Evolutionary conservation across 768 basidiomycete genomes (phyloP), one percentile per base, ranked within the genome.

Genomic region (Podaxis pistillaris): DNA sequence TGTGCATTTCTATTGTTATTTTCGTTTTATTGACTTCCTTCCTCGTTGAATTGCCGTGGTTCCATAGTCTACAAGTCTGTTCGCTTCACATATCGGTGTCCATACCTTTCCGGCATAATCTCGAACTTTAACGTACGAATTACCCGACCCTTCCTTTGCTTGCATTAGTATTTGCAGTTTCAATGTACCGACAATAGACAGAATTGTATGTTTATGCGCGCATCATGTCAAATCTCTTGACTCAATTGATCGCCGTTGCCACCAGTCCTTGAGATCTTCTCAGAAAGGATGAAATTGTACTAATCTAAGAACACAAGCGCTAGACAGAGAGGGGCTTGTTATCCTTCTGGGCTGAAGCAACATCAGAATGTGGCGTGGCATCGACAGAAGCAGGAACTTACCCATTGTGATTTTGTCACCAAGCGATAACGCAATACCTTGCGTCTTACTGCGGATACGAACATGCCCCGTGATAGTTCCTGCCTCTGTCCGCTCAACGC

Each of bases 361-460:
- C 19, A 36, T 62, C 44, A 12, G 47, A 51, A 37, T 15, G 15
- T 24, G 62, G 49, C 33, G 47, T 15, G 33, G 6, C 9, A 19
- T 44, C 22, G 26, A 17, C 40, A 26, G 37, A 47, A 50, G 19
- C n/a, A 28, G 13, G 9, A 54, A 30, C 77, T 58, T 61, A 83
- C 83, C 79, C 81, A 84, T 83, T 51, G 83, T 93, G 69, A 94
- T 94, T 69, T 88, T 82, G 75, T 96, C 94, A n/a, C 94, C 96
- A 65, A 99, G 75, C 17, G 92, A 93, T 64, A 98, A 79, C 1
- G 96, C 96, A 64, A 98, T 98, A 58, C 96, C 96, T 74, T 98
- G 96, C 24, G 96, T 98, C 79, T 98, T 98, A 71, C 93, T 94
- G 62, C 96, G 86, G 71, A 98, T 98, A 56, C 96, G 87, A 8